Evolutionary conservation across 2,329 filamentous ascomycete species (phyloP).

Genomic region (Aspergillus udagawae): DNA sequence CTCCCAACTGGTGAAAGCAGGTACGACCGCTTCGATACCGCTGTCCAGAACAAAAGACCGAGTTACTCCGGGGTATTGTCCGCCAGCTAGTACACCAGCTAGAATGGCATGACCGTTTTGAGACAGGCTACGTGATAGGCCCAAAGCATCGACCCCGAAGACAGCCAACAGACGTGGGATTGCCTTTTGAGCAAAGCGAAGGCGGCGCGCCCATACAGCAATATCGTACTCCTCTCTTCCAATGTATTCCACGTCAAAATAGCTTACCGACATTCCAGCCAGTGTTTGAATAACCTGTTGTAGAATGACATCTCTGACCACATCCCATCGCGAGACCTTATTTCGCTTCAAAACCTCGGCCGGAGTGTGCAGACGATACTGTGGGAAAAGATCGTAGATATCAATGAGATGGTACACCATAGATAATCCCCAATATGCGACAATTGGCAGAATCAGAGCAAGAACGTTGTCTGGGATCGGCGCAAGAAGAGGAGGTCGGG

Average conservation of each 20-base stretch:
- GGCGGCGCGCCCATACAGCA: constrained; percentile 80
- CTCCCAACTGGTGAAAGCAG: constrained; percentile 83
- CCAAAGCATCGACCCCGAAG: constrained; percentile 70
- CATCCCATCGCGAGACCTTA: constrained; percentile 77
- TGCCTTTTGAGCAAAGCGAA: constrained; percentile 74
- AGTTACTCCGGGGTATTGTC: constrained; percentile 69
- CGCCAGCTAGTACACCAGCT: constrained; percentile 72
- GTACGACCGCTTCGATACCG: constrained; percentile 51
- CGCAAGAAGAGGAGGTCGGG: constrained; percentile 67
- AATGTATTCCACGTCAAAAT: constrained; percentile 68
- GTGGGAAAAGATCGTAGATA: constrained; percentile 75
- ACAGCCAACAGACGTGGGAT: constrained; percentile 67
- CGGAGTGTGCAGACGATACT: constrained; percentile 92
- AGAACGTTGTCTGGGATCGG: constrained; percentile 79
- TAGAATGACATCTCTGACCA: constrained; percentile 83
- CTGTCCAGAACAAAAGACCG: constrained; percentile 53
- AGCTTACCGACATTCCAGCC: constrained; percentile 63
- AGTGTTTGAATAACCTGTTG: constrained; percentile 87
- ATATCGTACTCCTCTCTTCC: constrained; percentile 84
- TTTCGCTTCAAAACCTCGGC: constrained; percentile 86
- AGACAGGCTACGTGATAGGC: constrained; percentile 71
- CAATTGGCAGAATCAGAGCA: constrained; percentile 68
- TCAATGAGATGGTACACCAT: constrained; percentile 86
- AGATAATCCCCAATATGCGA: constrained; percentile 86
- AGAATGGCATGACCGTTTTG: constrained; percentile 64